These are phyloP conservation scores for Xylariomycetidae sp. DNA, from an alignment of 2,329 filamentous ascomycete species.

Conservation along the genomic window DNA sequence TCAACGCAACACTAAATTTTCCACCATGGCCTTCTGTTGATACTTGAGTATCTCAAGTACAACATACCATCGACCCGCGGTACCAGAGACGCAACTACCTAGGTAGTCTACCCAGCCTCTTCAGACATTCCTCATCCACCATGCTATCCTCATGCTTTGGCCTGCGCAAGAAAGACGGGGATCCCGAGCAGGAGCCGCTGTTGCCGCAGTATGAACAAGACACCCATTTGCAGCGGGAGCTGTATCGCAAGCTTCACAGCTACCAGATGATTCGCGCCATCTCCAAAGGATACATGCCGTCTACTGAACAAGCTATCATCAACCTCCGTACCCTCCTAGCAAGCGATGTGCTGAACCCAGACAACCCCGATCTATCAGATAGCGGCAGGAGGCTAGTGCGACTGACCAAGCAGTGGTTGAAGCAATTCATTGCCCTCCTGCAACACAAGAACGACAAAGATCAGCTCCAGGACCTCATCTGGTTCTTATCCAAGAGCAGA, in stretches of 20 bases:
- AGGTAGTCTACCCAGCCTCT: too few relatives aligned
- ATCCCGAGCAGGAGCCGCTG: conserved; percentile 69
- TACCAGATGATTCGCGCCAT: conserved; percentile 89
- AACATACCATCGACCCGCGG: too few relatives aligned
- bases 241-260: conserved; percentile 86
- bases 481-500: conserved; percentile 73
- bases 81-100: too few relatives aligned
- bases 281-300: conserved; percentile 83
- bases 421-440: conserved; percentile 76
- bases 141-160: conserved; percentile 63
- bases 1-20: too few relatives aligned
- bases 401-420: conserved; percentile 68
- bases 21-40: too few relatives aligned
- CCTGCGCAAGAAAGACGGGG: conserved; percentile 41
- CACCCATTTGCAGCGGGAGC: conserved; percentile 68
- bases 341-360: conserved; percentile 72
- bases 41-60: too few relatives aligned
- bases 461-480: conserved; percentile 87
- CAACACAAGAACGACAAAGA: conserved; percentile 78
- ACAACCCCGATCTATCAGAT: conserved; percentile 69
- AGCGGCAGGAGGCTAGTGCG: conserved; percentile 71
- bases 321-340: conserved; percentile 77
- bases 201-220: conserved; percentile 81
- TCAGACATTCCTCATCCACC: too few relatives aligned
- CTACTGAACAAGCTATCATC: conserved; percentile 75